Evolutionary conservation across 257 asterid genomes (phyloP), one percentile per base, ranked within the genome.

Genomic region (Cruciata laevipes): DNA sequence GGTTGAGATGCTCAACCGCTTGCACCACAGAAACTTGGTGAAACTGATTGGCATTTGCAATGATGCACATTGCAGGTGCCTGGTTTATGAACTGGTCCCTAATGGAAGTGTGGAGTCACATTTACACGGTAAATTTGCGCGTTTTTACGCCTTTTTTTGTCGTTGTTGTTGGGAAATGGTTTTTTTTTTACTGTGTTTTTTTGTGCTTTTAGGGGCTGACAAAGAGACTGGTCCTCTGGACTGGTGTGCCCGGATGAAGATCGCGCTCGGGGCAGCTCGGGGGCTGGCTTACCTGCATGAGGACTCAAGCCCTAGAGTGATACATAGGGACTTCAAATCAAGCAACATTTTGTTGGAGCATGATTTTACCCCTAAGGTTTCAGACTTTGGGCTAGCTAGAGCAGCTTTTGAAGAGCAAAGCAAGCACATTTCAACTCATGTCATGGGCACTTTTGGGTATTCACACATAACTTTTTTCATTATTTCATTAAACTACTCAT

Each of bases 361-460:
- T 51, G 97, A 93, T 63, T 93, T 71, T 40, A 86, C 96, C 4
- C 92, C 99, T 71, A 88, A 90, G 77, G 97, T 93, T 56, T 93
- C 99, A 0, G 99, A 93, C 74, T 93, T 93, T 71, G 99, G 99
- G 63, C 76, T 93, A 78, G 98, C 98, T 69, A 86, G 93, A 78
- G 69, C 91, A 30, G 99, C 97, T 6, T 69, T 79, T 79, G 96
- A 88, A 13, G 99, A 85, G 75, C 90, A 82, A 74, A 84, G 69
- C 79, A 76, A 79, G 71, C 93, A 90, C 42, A 71, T 93, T 32
- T 90, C 97, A 3, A 93, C 99, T 38, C 99, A 85, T 75, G 96
- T 90, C 68, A 93, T 93, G 97, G 99, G 99, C 51, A 93, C 99
- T 73, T 93, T 93, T 31, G 99, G 99, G 99, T 90, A 80, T 67